Evolutionary conservation across 352 stramenopile species (phyloP).

Genomic region (Globisporangium perplexum): DNA sequence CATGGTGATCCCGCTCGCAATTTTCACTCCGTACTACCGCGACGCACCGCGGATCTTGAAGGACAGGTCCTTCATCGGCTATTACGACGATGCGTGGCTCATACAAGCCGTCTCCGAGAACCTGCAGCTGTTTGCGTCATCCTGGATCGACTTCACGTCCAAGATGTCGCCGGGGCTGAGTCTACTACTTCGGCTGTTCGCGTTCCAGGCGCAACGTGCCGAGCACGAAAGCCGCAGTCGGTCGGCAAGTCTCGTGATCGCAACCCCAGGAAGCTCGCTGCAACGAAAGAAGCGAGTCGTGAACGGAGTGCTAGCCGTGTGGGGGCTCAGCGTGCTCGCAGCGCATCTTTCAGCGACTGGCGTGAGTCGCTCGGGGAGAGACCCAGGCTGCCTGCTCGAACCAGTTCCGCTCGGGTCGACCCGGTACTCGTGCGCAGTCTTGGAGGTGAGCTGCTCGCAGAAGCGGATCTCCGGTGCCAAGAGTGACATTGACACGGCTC

Average conservation of each 20-base stretch:
- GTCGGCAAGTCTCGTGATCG: background rate
- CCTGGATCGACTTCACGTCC: conserved; percentile 13
- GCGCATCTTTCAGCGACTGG: conserved; percentile 7
- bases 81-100: conserved; percentile 14
- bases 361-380: background rate
- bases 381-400: conserved; percentile 15
- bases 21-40: conserved; percentile 21
- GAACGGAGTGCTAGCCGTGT: conserved; percentile 2
- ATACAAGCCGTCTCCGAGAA: conserved; percentile 9
- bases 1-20: conserved; percentile 21
- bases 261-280: no score
- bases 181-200: conserved; percentile 2
- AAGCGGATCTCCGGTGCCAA: conserved; percentile 1
- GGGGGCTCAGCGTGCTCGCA: conserved; percentile 5
- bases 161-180: conserved; percentile 3
- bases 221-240: background rate
- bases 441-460: conserved; percentile 16
- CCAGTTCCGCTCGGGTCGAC: conserved; percentile 11
- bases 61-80: conserved; percentile 1
- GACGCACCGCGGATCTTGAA: conserved; percentile 20
- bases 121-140: conserved; percentile 9
- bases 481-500: background rate
- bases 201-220: background rate
- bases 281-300: background rate
- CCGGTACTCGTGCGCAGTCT: conserved; percentile 11